phyloP scores from a whole-genome alignment of 345 rosid genomes.

The Draba incana region DNA sequence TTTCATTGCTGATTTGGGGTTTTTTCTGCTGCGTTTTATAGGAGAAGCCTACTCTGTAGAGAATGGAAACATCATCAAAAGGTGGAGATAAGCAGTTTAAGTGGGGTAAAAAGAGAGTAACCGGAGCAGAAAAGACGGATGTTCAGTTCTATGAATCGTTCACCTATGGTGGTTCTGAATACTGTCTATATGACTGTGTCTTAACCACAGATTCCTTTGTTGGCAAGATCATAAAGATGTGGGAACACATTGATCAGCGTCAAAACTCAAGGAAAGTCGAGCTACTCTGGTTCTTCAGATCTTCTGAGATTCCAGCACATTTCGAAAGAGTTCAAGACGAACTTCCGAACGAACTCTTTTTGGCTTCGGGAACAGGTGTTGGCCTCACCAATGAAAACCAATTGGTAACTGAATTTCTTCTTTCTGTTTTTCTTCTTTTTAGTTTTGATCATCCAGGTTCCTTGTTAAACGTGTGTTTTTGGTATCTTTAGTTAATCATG shows the following conservation, averaged over 20 bases:
- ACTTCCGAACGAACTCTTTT: conserved; percentile 62
- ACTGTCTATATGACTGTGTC: conserved; percentile 67
- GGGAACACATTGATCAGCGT: conserved; percentile 54
- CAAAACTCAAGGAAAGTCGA: conserved; percentile 51
- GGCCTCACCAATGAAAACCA: conserved; percentile 75
- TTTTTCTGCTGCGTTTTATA: neutral
- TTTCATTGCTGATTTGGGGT: neutral
- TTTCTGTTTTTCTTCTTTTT: neutral
- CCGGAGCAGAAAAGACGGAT: conserved; percentile 54
- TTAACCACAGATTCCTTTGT: conserved; percentile 62
- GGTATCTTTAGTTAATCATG: neutral
- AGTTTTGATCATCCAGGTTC: neutral
- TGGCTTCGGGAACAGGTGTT: conserved; percentile 77
- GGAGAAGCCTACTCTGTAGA: conserved; percentile 28
- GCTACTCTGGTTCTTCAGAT: conserved; percentile 78
- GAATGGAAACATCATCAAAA: conserved; percentile 50
- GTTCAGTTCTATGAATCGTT: conserved; percentile 72
- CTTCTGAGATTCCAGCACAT: conserved; percentile 51
- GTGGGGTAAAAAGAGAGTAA: conserved; percentile 68
- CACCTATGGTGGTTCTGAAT: conserved; percentile 55
- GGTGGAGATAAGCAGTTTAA: conserved; percentile 49
- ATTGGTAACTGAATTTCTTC: conserved; percentile 52
- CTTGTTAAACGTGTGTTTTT: neutral
- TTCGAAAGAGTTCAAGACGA: conserved; percentile 39
- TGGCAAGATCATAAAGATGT: conserved; percentile 67